Conservation (phyloP, 2,329 filamentous ascomycete genomes). For the Aureobasidium zeae region DNA sequence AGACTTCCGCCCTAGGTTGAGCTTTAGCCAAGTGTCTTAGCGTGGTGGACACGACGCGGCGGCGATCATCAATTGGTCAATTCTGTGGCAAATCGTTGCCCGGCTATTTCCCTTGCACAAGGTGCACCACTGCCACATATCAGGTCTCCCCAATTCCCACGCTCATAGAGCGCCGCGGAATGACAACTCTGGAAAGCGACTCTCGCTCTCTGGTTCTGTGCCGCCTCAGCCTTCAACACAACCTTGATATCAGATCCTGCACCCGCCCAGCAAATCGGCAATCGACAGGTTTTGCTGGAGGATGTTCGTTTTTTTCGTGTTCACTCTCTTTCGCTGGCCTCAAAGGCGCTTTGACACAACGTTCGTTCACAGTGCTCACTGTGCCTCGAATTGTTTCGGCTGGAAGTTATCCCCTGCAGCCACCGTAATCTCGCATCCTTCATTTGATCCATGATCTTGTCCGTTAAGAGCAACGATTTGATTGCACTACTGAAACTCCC, state of each 20-base stretch:
- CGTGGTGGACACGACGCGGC: neutral
- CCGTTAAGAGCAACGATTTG: constrained; percentile 15
- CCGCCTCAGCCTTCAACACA: constrained; percentile 1
- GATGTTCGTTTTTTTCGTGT: constrained; percentile 5
- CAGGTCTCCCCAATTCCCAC: constrained; percentile 6
- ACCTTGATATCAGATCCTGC: neutral
- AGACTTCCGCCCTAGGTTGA: constrained; percentile 4
- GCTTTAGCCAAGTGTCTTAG: constrained; percentile 15
- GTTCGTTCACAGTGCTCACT: too few relatives aligned
- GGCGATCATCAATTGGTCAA: neutral
- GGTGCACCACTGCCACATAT: constrained; percentile 11
- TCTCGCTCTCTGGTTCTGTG: constrained; percentile 1
- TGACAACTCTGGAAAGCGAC: constrained; percentile 9
- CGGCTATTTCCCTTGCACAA: constrained; percentile 15
- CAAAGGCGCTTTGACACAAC: constrained; percentile 11
- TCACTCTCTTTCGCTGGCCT: constrained; percentile 4
- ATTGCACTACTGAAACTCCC: constrained; percentile 1
- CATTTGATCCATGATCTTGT: constrained; percentile 11
- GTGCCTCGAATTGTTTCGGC: constrained; percentile 10
- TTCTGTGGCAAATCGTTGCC: constrained; percentile 15
- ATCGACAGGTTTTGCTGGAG: too few relatives aligned
- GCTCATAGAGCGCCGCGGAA: constrained; percentile 9
- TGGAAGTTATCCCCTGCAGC: constrained; percentile 15
- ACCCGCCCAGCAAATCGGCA: neutral
- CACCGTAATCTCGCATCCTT: constrained; percentile 15